These are phyloP conservation scores for Trichoderma sp. DNA, from an alignment of 2,329 filamentous ascomycete species.

Conservation along the genomic window DNA sequence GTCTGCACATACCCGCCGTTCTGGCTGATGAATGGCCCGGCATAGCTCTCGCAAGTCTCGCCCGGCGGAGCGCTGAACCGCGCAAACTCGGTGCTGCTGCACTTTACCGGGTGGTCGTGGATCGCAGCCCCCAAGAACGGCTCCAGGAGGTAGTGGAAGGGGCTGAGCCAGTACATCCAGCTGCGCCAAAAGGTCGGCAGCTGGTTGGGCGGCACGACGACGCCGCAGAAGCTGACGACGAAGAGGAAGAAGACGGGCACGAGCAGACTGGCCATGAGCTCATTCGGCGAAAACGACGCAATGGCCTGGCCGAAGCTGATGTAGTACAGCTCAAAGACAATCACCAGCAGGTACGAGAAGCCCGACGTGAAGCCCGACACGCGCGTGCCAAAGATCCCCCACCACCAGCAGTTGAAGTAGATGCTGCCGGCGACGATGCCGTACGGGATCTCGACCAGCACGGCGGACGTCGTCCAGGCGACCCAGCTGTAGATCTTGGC, in stretches of 20 bases:
- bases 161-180: conserved; percentile 70
- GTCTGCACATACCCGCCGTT: conserved; percentile 65
- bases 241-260: conserved; percentile 74
- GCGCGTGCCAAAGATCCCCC: conserved; percentile 54
- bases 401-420: conserved; percentile 60
- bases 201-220: conserved; percentile 64
- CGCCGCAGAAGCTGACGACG: conserved; percentile 70
- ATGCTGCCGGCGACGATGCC: conserved; percentile 63
- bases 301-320: conserved; percentile 69
- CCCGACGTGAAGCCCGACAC: conserved; percentile 59
- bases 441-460: conserved; percentile 73
- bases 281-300: conserved; percentile 68
- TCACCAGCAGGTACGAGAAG: conserved; percentile 65
- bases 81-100: conserved; percentile 60
- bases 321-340: conserved; percentile 70
- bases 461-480: conserved; percentile 67
- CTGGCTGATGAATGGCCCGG: conserved; percentile 53
- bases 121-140: conserved; percentile 61
- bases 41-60: conserved; percentile 64
- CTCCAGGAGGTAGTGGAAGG: conserved; percentile 69
- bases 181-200: conserved; percentile 66
- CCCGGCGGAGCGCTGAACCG: conserved; percentile 62
- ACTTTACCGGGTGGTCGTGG: conserved; percentile 59
- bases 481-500: conserved; percentile 80
- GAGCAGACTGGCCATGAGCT: conserved; percentile 66